Base-by-base conservation (phyloP, 2,329 filamentous ascomycete genomes). In the Graphilbum fragrans region DNA sequence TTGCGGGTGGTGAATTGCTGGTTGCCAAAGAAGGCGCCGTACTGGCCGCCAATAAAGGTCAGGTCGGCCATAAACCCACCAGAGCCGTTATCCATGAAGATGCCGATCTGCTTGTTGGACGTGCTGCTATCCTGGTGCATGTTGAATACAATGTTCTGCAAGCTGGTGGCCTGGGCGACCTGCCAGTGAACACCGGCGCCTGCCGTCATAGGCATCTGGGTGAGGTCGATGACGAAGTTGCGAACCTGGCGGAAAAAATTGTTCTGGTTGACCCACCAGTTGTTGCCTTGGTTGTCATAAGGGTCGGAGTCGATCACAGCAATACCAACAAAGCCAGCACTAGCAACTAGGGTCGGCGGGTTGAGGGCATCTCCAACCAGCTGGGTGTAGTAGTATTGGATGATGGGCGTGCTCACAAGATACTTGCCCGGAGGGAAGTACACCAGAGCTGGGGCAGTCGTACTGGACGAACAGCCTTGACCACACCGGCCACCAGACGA, bases 381-480 rank as follows among this genome's bases (percentile, higher is more conserved):
- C 59, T 95, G 87, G 10, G 88, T 94, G 67, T 94, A 94, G 70
- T 96, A 96, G 61, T 81, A 82, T 58, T 87, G 82, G 39, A 87
- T 63, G 50, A 96, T 76, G 19, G 90, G 85, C 53, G 69, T 72
- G 56, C 78, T 86, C 52, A 96, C 80, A 17, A 83, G 55, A 56
- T 95, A 96, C 43, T 79, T 93, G 49, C 90, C 88, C 11, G 85
- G 69, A 32, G 87, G 88, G 67, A 96, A 94, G 67, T 94, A 96
- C 41, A 96, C 77, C 14, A 96, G 66, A 21, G 86, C 90, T 0
- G 90, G 90, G 1, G 78, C 77, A n/a, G 74, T 74, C 3, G 90
- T 96, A 25, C 74, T 77, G 2, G 86, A 94, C 57, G 92, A 83
- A 57, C 90, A 96, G 47, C 77, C 76, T 48, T 74, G 58, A 32